These are phyloP conservation scores for Syncephalastrum monosporum DNA, from an alignment of 371 early-diverging fungal species.

Conservation along the genomic window DNA sequence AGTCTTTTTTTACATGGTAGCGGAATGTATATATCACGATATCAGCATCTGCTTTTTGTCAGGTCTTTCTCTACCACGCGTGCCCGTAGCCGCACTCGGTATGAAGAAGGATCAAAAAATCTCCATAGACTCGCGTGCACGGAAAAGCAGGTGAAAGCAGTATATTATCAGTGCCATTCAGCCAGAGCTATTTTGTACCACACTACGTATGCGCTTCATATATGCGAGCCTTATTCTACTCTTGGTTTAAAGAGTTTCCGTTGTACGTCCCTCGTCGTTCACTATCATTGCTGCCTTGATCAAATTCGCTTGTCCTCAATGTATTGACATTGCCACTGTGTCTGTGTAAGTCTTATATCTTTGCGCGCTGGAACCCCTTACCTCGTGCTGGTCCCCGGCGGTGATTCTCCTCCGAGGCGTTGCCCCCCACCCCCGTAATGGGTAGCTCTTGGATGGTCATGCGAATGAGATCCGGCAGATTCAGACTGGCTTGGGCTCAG, in stretches of 20 bases:
- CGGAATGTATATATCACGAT: no score
- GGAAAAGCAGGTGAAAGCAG: no score
- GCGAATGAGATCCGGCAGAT: neutral
- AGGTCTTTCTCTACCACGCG: no score
- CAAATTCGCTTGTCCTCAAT: conserved; percentile 18
- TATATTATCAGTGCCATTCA: no score
- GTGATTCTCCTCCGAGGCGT: conserved; percentile 10
- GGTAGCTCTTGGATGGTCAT: neutral
- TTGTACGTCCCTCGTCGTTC: conserved; percentile 33
- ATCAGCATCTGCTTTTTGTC: no score
- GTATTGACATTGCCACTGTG: conserved; percentile 27
- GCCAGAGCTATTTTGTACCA: no score
- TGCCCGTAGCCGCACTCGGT: no score
- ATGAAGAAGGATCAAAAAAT: no score
- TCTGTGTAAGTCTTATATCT: neutral
- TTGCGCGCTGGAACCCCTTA: neutral
- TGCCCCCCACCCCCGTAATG: conserved; percentile 1
- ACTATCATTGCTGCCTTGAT: conserved; percentile 16
- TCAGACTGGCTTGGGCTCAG: conserved; percentile 15
- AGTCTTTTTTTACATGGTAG: no score
- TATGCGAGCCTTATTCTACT: conserved; percentile 18
- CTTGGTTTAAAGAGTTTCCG: conserved; percentile 51
- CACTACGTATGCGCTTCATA: no score
- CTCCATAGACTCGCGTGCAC: no score
- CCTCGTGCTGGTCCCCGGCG: conserved; percentile 10